Base-by-base conservation (phyloP, 2,329 filamentous ascomycete genomes). In the Arthrinium phaeospermum region DNA sequence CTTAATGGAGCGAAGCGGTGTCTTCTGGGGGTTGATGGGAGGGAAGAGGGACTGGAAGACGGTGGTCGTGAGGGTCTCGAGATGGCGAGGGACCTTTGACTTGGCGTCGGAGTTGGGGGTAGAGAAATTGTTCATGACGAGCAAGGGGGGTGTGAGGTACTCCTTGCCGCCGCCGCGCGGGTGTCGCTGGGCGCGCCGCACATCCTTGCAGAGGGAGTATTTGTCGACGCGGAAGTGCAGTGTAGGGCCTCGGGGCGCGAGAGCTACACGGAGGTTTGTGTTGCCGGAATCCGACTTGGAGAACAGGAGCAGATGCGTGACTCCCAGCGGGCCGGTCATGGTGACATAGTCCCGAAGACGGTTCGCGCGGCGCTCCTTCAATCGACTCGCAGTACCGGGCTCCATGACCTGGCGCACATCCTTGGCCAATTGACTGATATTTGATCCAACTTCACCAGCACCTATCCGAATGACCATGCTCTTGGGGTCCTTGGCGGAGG, bases 381-480 rank as follows among this genome's bases (percentile, higher is more conserved):
- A 83, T 73, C 96, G 90, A 74, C 92, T 92, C 4, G 96, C 96
- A 4, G 96, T 99, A 71, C 95, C 94, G 0, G 96, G 96, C 83
- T 98, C 95, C 95, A 99, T 97, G 85, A 98, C 96, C 71, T 89
- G 88, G 78, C 96, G 91, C 73, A 98, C 93, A 85, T 99, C 96
- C 77, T 93, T 91, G 30, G 96, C 95, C 77, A 99, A 87, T 84
- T 98, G 95, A 81, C 92, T 96, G 78, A 99, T 90, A 81, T 93
- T 97, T 73, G 94, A 91, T 72, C 96, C 96, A 70, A 99, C 94
- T 81, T 98, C 94, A 78, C 95, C 93, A 77, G 95, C 96, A 78
- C 96, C 96, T 79, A 98, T 95, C 77, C 96, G 94, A 83, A 99
- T 98, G 72, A 99, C 96, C 96, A 99, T 98, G 81, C 93, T 97